Evolutionary conservation across 2,329 filamentous ascomycete genomes (phyloP).

Genomic region (Ceratocystis colombiana): DNA sequence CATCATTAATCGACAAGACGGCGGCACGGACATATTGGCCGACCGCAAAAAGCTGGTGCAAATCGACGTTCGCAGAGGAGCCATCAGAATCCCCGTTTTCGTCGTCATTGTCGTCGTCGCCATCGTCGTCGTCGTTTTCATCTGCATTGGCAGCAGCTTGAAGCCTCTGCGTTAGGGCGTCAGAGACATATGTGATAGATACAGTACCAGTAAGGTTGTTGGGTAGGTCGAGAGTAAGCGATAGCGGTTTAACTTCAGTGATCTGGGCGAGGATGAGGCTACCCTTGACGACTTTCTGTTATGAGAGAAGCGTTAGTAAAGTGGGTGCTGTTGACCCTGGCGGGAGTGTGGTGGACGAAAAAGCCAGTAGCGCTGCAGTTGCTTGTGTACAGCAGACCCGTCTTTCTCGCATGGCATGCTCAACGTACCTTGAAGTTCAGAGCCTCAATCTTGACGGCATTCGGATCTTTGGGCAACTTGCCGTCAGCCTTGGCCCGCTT

Average conservation of each 20-base stretch:
- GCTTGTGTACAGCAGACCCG: neutral
- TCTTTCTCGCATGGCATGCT: neutral
- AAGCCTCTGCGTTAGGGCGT: slow-evolving; percentile 63
- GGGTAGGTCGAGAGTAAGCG: slow-evolving; percentile 72
- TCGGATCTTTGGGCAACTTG: slow-evolving; percentile 39
- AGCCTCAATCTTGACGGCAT: slow-evolving; percentile 65
- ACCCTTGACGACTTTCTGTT: slow-evolving; percentile 69
- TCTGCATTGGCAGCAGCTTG: slow-evolving; percentile 51
- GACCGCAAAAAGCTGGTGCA: slow-evolving; percentile 63
- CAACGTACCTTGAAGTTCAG: slow-evolving; percentile 71
- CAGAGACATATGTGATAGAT: slow-evolving; percentile 83
- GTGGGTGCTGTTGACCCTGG: neutral
- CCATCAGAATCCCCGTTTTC: slow-evolving; percentile 46
- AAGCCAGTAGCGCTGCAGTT: neutral
- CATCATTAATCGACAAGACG: slow-evolving; percentile 60
- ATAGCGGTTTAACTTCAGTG: slow-evolving; percentile 65
- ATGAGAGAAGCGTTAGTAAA: neutral
- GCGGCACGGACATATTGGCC: slow-evolving; percentile 84
- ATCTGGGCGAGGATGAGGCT: slow-evolving; percentile 83
- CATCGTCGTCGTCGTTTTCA: slow-evolving; percentile 44
- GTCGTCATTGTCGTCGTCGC: slow-evolving; percentile 45
- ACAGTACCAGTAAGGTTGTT: slow-evolving; percentile 90
- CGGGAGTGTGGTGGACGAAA: neutral
- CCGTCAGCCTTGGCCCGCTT: slow-evolving; percentile 40
- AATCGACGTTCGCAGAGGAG: slow-evolving; percentile 42